phyloP scores from a whole-genome alignment of 371 early-diverging fungal species.

The Basidiobolus meristosporus region DNA sequence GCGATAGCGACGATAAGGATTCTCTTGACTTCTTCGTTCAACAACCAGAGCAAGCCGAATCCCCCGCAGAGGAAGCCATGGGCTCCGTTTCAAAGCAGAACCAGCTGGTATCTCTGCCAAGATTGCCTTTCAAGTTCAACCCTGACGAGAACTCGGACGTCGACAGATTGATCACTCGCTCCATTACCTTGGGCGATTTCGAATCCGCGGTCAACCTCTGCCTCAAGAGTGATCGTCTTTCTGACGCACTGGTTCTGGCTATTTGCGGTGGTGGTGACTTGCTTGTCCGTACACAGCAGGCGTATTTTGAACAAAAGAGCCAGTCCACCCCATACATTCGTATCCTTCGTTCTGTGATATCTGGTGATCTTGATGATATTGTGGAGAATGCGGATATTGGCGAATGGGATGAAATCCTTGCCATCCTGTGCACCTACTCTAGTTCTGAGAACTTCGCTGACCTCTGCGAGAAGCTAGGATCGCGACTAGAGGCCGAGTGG shows the following conservation, averaged over 20 bases:
- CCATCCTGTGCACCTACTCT: slow-evolving; percentile 82
- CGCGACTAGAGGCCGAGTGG: slow-evolving; percentile 33
- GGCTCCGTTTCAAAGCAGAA: no score
- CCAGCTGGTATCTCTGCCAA: no score
- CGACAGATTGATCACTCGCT: slow-evolving; percentile 62
- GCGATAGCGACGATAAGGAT: no score
- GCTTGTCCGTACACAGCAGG: slow-evolving; percentile 52
- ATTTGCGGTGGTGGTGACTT: slow-evolving; percentile 74
- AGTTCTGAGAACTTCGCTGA: slow-evolving; percentile 47
- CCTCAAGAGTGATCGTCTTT: slow-evolving; percentile 51
- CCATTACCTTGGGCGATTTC: slow-evolving; percentile 78
- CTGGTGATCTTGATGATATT: slow-evolving; percentile 62
- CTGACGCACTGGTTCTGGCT: slow-evolving; percentile 86
- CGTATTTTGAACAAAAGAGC: slow-evolving; percentile 60
- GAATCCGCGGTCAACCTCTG: slow-evolving; percentile 76
- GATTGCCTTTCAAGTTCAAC: no score
- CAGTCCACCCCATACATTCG: slow-evolving; percentile 55
- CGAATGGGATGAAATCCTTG: slow-evolving; percentile 86
- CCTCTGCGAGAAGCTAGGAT: slow-evolving; percentile 48
- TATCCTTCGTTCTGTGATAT: slow-evolving; percentile 56
- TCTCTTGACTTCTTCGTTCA: no score
- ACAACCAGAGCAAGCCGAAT: no score
- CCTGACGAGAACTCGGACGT: slow-evolving; percentile 10
- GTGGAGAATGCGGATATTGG: slow-evolving; percentile 53
- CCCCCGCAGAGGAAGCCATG: slow-evolving; percentile 1